These are phyloP conservation scores for Lycium ferocissimum DNA, from an alignment of 257 asterid genomes.

Conservation along the genomic window DNA sequence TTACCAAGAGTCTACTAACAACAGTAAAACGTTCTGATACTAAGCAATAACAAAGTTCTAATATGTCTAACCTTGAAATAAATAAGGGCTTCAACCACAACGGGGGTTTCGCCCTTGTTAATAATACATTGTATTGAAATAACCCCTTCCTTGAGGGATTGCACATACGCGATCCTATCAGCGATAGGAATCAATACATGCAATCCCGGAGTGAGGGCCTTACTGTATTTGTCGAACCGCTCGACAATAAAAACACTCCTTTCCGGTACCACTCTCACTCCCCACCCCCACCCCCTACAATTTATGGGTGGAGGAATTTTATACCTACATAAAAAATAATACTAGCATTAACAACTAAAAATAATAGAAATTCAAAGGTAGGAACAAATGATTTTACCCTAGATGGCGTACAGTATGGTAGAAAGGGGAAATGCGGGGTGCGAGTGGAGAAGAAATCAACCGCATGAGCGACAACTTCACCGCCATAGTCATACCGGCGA, in stretches of 20 bases:
- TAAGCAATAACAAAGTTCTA: too few species aligned
- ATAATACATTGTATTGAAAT: conserved; percentile 51
- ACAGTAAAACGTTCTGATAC: too few species aligned
- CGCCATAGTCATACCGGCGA: too few species aligned
- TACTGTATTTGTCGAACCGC: conserved; percentile 77
- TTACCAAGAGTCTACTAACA: too few species aligned
- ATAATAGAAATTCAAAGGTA: background rate
- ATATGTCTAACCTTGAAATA: too few species aligned
- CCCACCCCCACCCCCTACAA: conserved; percentile 51
- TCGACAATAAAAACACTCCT: conserved; percentile 76
- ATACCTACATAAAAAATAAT: conserved; percentile 49
- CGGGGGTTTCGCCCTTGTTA: too few species aligned
- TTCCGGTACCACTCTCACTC: conserved; percentile 87
- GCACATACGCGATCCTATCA: conserved; percentile 81
- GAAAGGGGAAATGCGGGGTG: too few species aligned
- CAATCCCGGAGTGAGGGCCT: conserved; percentile 82
- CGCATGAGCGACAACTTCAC: too few species aligned
- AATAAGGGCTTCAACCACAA: too few species aligned
- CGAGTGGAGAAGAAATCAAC: too few species aligned
- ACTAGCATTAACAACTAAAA: background rate
- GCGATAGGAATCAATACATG: conserved; percentile 81
- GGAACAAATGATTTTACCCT: conserved; percentile 47
- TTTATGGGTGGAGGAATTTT: conserved; percentile 63
- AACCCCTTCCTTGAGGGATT: conserved; percentile 84
- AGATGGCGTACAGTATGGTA: background rate